Base-by-base conservation (phyloP, 805 yeast genomes). In the Nakazawaea laoshanensis region DNA sequence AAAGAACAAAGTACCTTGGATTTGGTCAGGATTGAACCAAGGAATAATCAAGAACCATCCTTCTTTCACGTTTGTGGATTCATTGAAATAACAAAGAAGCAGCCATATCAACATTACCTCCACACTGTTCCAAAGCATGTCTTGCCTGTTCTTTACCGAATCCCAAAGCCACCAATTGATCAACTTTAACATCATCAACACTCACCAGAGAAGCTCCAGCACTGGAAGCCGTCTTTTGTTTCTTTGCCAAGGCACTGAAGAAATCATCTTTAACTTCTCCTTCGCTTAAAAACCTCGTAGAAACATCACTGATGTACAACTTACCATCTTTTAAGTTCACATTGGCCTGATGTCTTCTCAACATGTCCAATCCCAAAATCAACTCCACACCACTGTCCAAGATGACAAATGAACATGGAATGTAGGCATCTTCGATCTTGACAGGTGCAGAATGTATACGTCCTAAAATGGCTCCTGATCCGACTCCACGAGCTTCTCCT, bases 401-500 rank as follows among this genome's bases (percentile, higher is more conserved):
- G 3, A 83, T 82, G 1, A 77, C 73, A 46, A 83, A 77, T 30
- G 78, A 66, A 46, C 86, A 76, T 4, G 86, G 78, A 37, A 79
- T 66, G 47, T 57, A 73, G 10, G 67, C 63, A 27, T 63, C 67
- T 11, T 83, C 95, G 27, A 92, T 75, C 43, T 76, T 77, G 25
- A 92, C 67, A 13, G 94, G 94, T 0, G 86, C 94, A 42, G 85
- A 77, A 52, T 92, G 97, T 25, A 92, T 80, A 40, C 83, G 67
- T 3, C 98, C 99, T 20, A 76, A 50, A 30, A 87, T 84, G 39
- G 71, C 65, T 15, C 81, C 75, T 2, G 76, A 67, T 2, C 98
- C 99, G 10, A 92, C 96, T 28, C 98, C 99, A 35, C 74, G 63
- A 2, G 95, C 96, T 47, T 75, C 75, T 15, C 96, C 95, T 27